Conservation (phyloP, 83 land plant species). For the Picea engelmannii region DNA sequence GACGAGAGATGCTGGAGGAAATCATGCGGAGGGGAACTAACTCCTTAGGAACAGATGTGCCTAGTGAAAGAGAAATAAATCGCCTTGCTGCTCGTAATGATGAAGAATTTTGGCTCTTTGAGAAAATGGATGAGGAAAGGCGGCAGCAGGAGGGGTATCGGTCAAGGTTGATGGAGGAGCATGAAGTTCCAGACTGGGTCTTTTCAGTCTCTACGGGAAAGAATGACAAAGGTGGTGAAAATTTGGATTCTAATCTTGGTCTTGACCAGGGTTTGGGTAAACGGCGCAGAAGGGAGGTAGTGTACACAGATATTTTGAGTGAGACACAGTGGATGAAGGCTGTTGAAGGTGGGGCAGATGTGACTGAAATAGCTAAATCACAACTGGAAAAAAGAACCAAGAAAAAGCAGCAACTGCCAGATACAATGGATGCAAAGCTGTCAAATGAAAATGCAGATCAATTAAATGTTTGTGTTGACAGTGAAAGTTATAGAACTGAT, state of each 20-base stretch:
- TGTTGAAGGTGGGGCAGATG: conserved; percentile 78
- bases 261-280: conserved; percentile 52
- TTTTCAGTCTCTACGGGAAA: conserved; percentile 33
- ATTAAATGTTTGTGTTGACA: neutral
- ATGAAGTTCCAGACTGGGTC: conserved; percentile 98
- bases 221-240: conserved; percentile 24
- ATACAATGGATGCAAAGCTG: neutral
- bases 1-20: conserved; percentile 89
- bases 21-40: conserved; percentile 92
- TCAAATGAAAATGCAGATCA: neutral
- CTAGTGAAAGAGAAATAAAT: conserved; percentile 97
- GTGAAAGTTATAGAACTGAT: conserved; percentile 2
- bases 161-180: conserved; percentile 91
- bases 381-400: conserved; percentile 12
- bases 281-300: conserved; percentile 77
- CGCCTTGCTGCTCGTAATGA: conserved; percentile 88
- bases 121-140: conserved; percentile 96
- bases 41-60: conserved; percentile 89
- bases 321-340: conserved; percentile 94
- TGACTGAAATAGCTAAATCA: conserved; percentile 35
- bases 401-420: conserved; percentile 13
- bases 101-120: conserved; percentile 88
- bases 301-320: conserved; percentile 79
- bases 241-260: conserved; percentile 10
- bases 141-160: conserved; percentile 79